Conservation (phyloP, 805 yeast genomes). For the Lipomyces lipofer region DNA sequence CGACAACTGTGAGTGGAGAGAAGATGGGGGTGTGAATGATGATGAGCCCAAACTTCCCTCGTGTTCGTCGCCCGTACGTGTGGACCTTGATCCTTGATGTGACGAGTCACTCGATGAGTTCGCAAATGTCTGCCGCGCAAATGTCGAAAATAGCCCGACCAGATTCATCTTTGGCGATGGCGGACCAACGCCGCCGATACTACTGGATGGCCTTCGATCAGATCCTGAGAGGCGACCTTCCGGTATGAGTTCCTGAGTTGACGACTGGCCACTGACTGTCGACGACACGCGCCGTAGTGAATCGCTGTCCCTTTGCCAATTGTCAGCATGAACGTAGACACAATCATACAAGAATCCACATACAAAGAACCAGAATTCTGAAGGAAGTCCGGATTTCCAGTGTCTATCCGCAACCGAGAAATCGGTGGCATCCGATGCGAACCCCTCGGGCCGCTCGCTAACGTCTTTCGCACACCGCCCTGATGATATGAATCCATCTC, state of each 20-base stretch:
- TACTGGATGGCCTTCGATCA: slow-evolving; percentile 2
- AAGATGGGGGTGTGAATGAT: slow-evolving; percentile 26
- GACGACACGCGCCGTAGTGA: slow-evolving; percentile 18
- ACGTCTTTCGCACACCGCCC: neutral
- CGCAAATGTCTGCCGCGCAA: slow-evolving; percentile 27
- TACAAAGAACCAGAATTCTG: slow-evolving; percentile 9
- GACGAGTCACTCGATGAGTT: slow-evolving; percentile 16
- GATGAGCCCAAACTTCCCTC: slow-evolving; percentile 10
- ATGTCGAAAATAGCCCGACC: slow-evolving; percentile 28
- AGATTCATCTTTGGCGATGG: slow-evolving; percentile 27
- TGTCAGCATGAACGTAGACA: neutral
- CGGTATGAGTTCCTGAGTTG: slow-evolving; percentile 11
- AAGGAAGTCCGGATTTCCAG: neutral
- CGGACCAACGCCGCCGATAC: slow-evolving; percentile 3
- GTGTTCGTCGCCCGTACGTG: slow-evolving; percentile 11
- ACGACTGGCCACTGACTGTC: slow-evolving; percentile 23
- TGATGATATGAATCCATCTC: slow-evolving; percentile 2
- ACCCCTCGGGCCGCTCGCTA: neutral
- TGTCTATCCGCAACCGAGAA: slow-evolving; percentile 12
- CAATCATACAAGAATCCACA: neutral
- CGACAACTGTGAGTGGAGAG: slow-evolving; percentile 11
- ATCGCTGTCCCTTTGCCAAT: slow-evolving; percentile 16
- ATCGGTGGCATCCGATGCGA: slow-evolving; percentile 6
- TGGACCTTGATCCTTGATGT: slow-evolving; percentile 6
- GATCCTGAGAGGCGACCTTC: slow-evolving; percentile 10